These are phyloP conservation scores for Arabidopsis suecica DNA, from an alignment of 345 rosid species.

Conservation along the genomic window DNA sequence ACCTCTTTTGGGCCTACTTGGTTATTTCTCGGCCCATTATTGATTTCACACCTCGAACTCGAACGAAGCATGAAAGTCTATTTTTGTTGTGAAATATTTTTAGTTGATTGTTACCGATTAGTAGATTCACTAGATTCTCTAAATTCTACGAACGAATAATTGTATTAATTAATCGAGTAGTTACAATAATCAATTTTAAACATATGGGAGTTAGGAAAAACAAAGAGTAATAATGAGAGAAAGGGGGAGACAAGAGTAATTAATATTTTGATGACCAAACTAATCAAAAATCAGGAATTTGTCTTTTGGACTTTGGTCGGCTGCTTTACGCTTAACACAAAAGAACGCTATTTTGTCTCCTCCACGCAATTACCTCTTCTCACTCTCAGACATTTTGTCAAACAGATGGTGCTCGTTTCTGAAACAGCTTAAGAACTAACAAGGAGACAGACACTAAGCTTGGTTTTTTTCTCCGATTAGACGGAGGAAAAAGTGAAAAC, in stretches of 20 bases:
- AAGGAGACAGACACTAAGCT: neutral
- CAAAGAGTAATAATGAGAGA: constrained; percentile 16
- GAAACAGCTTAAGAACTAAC: constrained; percentile 27
- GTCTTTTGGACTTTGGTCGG: constrained; percentile 41
- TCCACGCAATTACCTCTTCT: constrained; percentile 28
- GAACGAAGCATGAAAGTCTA: too few species aligned
- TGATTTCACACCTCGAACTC: constrained; percentile 10
- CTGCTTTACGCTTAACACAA: constrained; percentile 37
- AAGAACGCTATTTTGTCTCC: constrained; percentile 49
- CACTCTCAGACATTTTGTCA: constrained; percentile 42
- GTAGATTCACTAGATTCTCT: neutral
- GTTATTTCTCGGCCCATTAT: constrained; percentile 70
- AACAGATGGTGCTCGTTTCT: constrained; percentile 44
- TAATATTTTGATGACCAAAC: constrained; percentile 21
- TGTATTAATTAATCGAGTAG: neutral
- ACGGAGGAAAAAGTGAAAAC: neutral
- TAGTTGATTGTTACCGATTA: too few species aligned
- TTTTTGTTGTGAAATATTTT: too few species aligned
- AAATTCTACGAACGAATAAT: neutral
- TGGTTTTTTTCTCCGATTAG: constrained; percentile 25
- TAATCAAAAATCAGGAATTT: constrained; percentile 14
- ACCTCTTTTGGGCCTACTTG: constrained; percentile 86
- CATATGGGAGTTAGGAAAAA: neutral
- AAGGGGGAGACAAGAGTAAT: constrained; percentile 14
- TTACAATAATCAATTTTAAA: neutral